Evolutionary conservation across 2,329 filamentous ascomycete genomes (phyloP).

Genomic region (Myriangium duriaei): DNA sequence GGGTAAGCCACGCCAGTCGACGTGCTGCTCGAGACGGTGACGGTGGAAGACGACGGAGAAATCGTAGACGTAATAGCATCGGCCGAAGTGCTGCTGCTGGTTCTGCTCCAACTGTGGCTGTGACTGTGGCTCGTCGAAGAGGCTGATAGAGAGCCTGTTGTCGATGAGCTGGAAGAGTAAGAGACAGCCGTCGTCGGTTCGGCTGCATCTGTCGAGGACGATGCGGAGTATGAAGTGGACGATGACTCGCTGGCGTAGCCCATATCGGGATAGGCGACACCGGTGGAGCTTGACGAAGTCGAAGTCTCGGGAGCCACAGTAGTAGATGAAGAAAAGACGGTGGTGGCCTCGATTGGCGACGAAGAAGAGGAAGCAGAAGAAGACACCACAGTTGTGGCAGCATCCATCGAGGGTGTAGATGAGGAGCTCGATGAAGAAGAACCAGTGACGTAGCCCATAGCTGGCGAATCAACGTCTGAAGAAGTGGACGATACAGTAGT

Average conservation of each 20-base stretch:
- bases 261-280: constrained; percentile 12
- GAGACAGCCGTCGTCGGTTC: background rate
- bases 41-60: constrained; percentile 24
- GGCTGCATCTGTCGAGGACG: no score
- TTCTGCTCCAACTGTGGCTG: constrained; percentile 58
- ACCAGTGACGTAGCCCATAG: no score
- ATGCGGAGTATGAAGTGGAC: background rate
- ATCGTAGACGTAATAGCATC: constrained; percentile 19
- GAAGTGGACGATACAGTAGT: no score
- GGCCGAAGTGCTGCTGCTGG: constrained; percentile 37
- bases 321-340: background rate
- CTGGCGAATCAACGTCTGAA: no score
- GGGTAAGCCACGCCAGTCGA: constrained; percentile 42
- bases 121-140: constrained; percentile 46
- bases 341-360: no score
- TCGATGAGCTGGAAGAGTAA: background rate
- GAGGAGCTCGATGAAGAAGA: no score
- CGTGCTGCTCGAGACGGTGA: constrained; percentile 22
- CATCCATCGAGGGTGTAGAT: background rate
- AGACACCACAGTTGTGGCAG: background rate
- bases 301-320: background rate
- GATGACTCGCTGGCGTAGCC: background rate
- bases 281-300: background rate
- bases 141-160: background rate
- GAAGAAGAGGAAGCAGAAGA: background rate